Conservation (phyloP, 495 filamentous ascomycete genomes). For the Aspergillus indologenus region DNA sequence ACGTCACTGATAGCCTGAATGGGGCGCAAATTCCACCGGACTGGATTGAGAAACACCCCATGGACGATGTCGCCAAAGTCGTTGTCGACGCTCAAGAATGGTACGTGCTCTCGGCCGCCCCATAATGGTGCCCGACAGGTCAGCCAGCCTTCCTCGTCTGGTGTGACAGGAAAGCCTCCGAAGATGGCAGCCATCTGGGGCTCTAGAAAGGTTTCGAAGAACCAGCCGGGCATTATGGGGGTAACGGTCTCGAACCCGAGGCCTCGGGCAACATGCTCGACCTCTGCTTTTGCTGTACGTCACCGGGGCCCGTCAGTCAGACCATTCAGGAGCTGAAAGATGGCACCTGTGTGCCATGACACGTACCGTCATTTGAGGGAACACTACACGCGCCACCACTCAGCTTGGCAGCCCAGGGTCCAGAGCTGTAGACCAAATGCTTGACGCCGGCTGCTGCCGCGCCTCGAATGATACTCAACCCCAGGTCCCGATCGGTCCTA, state of each 20-base stretch:
- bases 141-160: slow-evolving; percentile 20
- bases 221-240: slow-evolving; percentile 24
- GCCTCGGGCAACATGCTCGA: slow-evolving; percentile 23
- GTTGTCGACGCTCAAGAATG: slow-evolving; percentile 27
- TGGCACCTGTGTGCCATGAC: no score
- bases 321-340: no score
- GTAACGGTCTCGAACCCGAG: slow-evolving; percentile 22
- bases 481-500: slow-evolving; percentile 28
- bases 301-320: no score
- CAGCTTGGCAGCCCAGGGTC: slow-evolving; percentile 13
- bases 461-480: slow-evolving; percentile 28
- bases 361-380: slow-evolving; percentile 27
- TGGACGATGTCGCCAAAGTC: slow-evolving; percentile 37
- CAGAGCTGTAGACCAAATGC: slow-evolving; percentile 28
- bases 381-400: slow-evolving; percentile 24
- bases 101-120: slow-evolving; percentile 30
- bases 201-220: slow-evolving; percentile 26
- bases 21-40: slow-evolving; percentile 7
- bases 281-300: slow-evolving; percentile 27
- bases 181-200: slow-evolving; percentile 23
- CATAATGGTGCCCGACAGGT: slow-evolving; percentile 21
- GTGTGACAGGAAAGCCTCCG: slow-evolving; percentile 29
- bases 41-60: slow-evolving; percentile 30
- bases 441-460: slow-evolving; percentile 23
- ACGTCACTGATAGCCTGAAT: slow-evolving; percentile 15